Evolutionary conservation across 805 yeast species (phyloP).

Genomic region (Zygosaccharomyces kombuchaensis): DNA sequence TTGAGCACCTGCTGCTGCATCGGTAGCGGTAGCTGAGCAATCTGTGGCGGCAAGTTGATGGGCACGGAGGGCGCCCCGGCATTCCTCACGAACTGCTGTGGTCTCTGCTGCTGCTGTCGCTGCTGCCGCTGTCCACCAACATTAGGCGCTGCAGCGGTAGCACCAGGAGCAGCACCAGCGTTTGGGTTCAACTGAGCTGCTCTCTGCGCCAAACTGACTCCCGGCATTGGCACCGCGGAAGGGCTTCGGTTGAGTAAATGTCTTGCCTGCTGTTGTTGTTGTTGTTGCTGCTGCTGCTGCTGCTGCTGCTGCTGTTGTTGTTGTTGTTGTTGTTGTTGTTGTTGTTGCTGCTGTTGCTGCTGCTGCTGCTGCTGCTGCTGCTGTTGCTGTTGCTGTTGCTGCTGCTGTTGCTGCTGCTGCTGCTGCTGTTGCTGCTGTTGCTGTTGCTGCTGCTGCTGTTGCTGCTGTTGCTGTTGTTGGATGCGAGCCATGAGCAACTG

Average conservation of each 20-base stretch:
- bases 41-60: slow-evolving; percentile 33
- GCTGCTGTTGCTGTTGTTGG: slow-evolving; percentile 27
- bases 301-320: slow-evolving; percentile 6
- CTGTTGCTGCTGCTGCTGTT: slow-evolving; percentile 12
- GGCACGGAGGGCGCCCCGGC: slow-evolving; percentile 9
- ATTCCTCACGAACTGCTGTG: slow-evolving; percentile 6
- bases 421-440: slow-evolving; percentile 14
- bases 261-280: slow-evolving; percentile 7
- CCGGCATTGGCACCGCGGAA: not conserved
- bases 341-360: slow-evolving; percentile 12
- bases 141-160: not conserved
- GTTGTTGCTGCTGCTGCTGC: slow-evolving; percentile 8
- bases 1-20: slow-evolving; percentile 32
- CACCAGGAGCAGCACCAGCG: not conserved
- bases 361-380: slow-evolving; percentile 12
- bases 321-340: slow-evolving; percentile 6
- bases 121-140: slow-evolving; percentile 1
- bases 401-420: slow-evolving; percentile 9
- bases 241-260: slow-evolving; percentile 1
- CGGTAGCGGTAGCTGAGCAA: slow-evolving; percentile 33
- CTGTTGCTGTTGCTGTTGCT: slow-evolving; percentile 9
- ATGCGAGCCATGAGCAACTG: slow-evolving; percentile 30
- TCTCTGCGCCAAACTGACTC: slow-evolving; percentile 1
- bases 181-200: slow-evolving; percentile 5
- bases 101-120: slow-evolving; percentile 6